Evolutionary conservation across 2,329 filamentous ascomycete genomes (phyloP).

Genomic region (Phaeosphaeriaceae sp.): DNA sequence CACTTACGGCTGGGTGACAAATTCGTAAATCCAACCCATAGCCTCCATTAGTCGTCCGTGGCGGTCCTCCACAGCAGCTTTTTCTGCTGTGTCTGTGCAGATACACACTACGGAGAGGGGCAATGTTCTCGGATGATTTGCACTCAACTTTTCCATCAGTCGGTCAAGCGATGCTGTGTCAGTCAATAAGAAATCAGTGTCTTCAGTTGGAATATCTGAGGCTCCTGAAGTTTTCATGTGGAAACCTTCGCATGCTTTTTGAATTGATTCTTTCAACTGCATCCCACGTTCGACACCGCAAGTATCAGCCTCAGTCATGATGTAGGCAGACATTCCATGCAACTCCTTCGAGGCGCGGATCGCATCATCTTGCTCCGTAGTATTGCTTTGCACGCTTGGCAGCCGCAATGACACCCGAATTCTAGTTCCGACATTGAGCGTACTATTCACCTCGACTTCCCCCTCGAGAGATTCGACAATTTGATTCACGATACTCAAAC

Average conservation of each 20-base stretch:
- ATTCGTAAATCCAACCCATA: constrained; percentile 33
- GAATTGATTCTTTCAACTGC: constrained; percentile 34
- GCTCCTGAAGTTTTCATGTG: constrained; percentile 26
- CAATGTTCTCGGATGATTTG: constrained; percentile 17
- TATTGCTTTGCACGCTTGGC: constrained; percentile 20
- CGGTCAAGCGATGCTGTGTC: constrained; percentile 33
- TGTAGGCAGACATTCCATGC: constrained; percentile 24
- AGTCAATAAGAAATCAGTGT: constrained; percentile 33
- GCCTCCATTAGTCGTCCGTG: constrained; percentile 29
- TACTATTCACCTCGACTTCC: constrained; percentile 40
- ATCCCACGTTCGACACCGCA: constrained; percentile 29
- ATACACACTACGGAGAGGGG: constrained; percentile 35
- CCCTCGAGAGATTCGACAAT: constrained; percentile 43
- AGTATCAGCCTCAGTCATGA: constrained; percentile 29
- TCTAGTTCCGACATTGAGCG: constrained; percentile 33
- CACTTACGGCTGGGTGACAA: constrained; percentile 38
- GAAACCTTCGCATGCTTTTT: constrained; percentile 31
- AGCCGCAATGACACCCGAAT: constrained; percentile 32
- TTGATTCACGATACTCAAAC: constrained; percentile 45
- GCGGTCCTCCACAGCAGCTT: constrained; percentile 27
- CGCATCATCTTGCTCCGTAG: constrained; percentile 17
- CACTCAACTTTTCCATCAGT: constrained; percentile 23
- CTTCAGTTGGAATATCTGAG: constrained; percentile 14
- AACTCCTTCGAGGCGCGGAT: constrained; percentile 23
- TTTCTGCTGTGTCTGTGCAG: constrained; percentile 37